Evolutionary conservation across 2,329 filamentous ascomycete genomes (phyloP).

Genomic region (Fusarium sp.): DNA sequence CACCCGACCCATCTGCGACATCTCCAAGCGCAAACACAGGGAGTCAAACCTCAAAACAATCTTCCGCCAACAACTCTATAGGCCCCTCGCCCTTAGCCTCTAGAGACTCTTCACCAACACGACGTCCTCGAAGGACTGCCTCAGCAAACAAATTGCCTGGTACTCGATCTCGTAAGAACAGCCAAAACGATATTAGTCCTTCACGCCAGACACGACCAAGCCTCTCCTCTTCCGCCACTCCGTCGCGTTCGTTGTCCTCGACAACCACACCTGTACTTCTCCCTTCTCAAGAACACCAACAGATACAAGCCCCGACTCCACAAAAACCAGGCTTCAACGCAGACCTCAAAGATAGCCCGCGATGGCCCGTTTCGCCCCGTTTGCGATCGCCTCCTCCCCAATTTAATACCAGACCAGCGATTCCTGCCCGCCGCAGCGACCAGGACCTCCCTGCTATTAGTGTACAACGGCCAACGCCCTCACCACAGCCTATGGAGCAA

Average conservation of each 20-base stretch:
- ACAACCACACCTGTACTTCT: constrained; percentile 77
- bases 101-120: constrained; percentile 65
- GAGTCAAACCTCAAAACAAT: constrained; percentile 55
- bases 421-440: constrained; percentile 64
- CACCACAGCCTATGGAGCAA: constrained; percentile 60
- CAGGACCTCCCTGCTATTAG: constrained; percentile 67
- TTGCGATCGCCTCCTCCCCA: constrained; percentile 82
- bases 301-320: constrained; percentile 73
- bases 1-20: constrained; percentile 45
- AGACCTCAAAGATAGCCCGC: constrained; percentile 71
- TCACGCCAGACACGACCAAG: constrained; percentile 66
- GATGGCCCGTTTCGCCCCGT: constrained; percentile 84
- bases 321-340: constrained; percentile 70
- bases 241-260: constrained; percentile 78
- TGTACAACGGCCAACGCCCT: constrained; percentile 66
- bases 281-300: constrained; percentile 72
- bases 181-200: constrained; percentile 75
- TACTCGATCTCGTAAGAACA: constrained; percentile 76
- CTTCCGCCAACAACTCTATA: constrained; percentile 57
- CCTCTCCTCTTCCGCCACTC: constrained; percentile 72
- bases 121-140: constrained; percentile 56
- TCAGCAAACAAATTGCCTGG: constrained; percentile 56
- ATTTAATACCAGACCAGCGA: constrained; percentile 61
- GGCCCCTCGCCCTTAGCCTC: constrained; percentile 57
- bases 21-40: constrained; percentile 47